Conservation (phyloP, 2,329 filamentous ascomycete genomes). For the Pseudopithomyces maydicus region DNA sequence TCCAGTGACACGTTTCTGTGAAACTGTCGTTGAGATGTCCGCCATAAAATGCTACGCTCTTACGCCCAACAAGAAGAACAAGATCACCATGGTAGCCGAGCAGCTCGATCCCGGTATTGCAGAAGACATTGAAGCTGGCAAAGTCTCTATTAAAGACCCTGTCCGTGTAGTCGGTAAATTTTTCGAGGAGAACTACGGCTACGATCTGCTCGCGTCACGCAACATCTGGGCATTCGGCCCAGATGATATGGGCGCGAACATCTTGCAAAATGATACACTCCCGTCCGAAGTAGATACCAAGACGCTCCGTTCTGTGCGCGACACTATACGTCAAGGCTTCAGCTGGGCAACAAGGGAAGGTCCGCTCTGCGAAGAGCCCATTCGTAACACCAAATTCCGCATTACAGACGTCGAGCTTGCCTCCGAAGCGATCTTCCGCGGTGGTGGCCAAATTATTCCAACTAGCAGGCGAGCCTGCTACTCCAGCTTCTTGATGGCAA, state of each 20-base stretch:
- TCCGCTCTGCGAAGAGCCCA: slow-evolving; percentile 96
- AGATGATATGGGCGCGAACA: slow-evolving; percentile 92
- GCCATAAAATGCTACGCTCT: slow-evolving; percentile 98
- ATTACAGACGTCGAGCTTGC: slow-evolving; percentile 89
- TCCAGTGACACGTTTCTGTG: slow-evolving; percentile 95
- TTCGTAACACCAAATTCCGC: slow-evolving; percentile 97
- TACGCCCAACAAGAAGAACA: slow-evolving; percentile 99
- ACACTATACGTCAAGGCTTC: slow-evolving; percentile 94
- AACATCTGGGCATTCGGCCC: slow-evolving; percentile 99
- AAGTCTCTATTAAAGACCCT: slow-evolving; percentile 89
- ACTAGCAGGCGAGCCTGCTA: slow-evolving; percentile 93
- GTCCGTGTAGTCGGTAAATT: slow-evolving; percentile 93
- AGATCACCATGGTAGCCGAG: slow-evolving; percentile 97
- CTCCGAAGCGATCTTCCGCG: slow-evolving; percentile 88
- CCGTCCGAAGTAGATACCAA: slow-evolving; percentile 95
- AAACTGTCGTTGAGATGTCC: slow-evolving; percentile 96
- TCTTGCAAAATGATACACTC: slow-evolving; percentile 94
- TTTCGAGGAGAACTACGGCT: slow-evolving; percentile 96
- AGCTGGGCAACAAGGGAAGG: slow-evolving; percentile 96
- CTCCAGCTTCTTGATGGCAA: slow-evolving; percentile 95
- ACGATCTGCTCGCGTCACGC: slow-evolving; percentile 90
- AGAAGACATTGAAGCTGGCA: slow-evolving; percentile 88
- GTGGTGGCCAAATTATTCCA: slow-evolving; percentile 96
- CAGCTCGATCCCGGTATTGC: slow-evolving; percentile 94
- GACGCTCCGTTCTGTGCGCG: slow-evolving; percentile 81